Evolutionary conservation across 2,329 filamentous ascomycete genomes (phyloP).

Genomic region (Penicillium sclerotigenum): DNA sequence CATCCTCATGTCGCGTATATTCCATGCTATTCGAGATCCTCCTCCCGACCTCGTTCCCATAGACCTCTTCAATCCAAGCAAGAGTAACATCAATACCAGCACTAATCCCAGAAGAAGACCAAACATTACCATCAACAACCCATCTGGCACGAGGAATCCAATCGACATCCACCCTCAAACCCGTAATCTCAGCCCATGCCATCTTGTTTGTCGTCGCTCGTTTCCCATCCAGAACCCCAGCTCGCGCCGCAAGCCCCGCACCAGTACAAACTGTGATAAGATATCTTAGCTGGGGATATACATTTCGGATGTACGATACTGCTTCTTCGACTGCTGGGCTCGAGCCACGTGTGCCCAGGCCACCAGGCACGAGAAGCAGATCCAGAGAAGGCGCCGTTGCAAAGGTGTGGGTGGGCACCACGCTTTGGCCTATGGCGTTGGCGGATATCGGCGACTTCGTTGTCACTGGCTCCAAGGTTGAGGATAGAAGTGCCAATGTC

Average conservation of each 20-base stretch:
- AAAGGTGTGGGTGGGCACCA: slow-evolving; percentile 57
- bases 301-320: slow-evolving; percentile 46
- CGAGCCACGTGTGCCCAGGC: slow-evolving; percentile 46
- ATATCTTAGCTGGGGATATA: slow-evolving; percentile 52
- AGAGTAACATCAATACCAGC: slow-evolving; percentile 62
- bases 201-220: slow-evolving; percentile 66
- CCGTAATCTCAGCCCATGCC: slow-evolving; percentile 51
- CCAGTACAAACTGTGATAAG: slow-evolving; percentile 68
- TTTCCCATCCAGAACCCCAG: slow-evolving; percentile 59
- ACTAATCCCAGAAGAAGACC: slow-evolving; percentile 62
- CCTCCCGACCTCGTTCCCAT: slow-evolving; percentile 52
- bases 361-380: slow-evolving; percentile 65
- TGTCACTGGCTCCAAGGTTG: slow-evolving; percentile 33
- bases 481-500: slow-evolving; percentile 31
- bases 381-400: slow-evolving; percentile 53
- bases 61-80: slow-evolving; percentile 55
- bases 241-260: slow-evolving; percentile 54
- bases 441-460: slow-evolving; percentile 29
- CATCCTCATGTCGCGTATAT: slow-evolving; percentile 55
- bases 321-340: slow-evolving; percentile 33
- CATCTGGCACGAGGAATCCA: slow-evolving; percentile 64
- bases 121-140: slow-evolving; percentile 64
- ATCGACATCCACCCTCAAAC: slow-evolving; percentile 50
- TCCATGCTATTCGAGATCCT: slow-evolving; percentile 53
- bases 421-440: slow-evolving; percentile 30